These are phyloP conservation scores for Porodaedalea pini DNA, from an alignment of 1,284 basidiomycete species.

Conservation along the genomic window DNA sequence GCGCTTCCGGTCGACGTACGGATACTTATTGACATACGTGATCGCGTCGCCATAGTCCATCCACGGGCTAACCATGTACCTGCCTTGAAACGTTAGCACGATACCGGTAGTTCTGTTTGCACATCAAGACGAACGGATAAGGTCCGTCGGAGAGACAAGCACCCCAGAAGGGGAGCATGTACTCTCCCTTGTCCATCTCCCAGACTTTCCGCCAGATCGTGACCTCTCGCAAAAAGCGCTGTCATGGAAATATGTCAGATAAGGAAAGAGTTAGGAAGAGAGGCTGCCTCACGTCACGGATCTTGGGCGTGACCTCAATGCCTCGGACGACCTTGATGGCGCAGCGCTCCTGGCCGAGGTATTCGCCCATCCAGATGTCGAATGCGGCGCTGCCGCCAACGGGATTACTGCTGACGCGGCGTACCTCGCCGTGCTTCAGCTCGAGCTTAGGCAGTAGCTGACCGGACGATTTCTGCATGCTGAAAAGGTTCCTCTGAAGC, in stretches of 20 bases:
- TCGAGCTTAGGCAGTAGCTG: slow-evolving; percentile 47
- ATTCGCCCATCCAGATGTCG: slow-evolving; percentile 51
- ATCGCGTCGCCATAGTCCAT: slow-evolving; percentile 49
- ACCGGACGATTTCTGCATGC: slow-evolving; percentile 40
- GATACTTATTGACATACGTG: slow-evolving; percentile 40
- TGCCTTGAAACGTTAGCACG: slow-evolving; percentile 23
- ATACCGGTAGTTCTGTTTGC: background rate
- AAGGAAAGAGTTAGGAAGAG: background rate
- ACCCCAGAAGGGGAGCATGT: slow-evolving; percentile 55
- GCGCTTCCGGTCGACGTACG: slow-evolving; percentile 37
- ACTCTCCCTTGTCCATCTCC: slow-evolving; percentile 45
- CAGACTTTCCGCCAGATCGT: slow-evolving; percentile 55
- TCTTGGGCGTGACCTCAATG: slow-evolving; percentile 43
- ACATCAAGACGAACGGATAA: slow-evolving; percentile 40
- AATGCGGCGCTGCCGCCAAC: slow-evolving; percentile 47
- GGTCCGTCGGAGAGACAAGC: slow-evolving; percentile 50
- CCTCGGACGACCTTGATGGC: slow-evolving; percentile 53
- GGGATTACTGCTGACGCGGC: slow-evolving; percentile 43
- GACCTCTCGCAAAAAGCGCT: slow-evolving; percentile 52
- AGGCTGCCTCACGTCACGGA: slow-evolving; percentile 34
- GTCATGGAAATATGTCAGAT: background rate
- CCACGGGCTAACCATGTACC: slow-evolving; percentile 57
- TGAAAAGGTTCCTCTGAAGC: slow-evolving; percentile 45
- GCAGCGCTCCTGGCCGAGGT: slow-evolving; percentile 50
- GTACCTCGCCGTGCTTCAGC: slow-evolving; percentile 48